A percentile compares a stretch with the other conserved stretches of the same genome.
Conservation (phyloP, 202 grass and related monocot species). For the Alloteropsis angusta region DNA sequence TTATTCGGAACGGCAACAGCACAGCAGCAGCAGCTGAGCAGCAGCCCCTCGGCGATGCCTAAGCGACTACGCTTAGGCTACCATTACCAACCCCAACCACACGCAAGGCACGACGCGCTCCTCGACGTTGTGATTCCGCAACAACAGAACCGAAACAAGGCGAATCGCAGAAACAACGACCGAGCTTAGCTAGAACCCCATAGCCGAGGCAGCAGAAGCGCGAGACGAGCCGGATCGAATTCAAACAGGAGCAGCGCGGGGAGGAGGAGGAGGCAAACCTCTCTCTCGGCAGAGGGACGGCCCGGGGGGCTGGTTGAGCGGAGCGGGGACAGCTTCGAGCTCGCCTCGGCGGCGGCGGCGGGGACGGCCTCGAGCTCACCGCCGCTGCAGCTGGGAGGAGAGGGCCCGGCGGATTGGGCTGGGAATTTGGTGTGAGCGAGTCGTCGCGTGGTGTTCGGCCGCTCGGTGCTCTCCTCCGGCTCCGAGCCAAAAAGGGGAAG, state of each 20-base stretch:
- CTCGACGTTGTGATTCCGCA: not conserved
- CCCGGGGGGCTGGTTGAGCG: not conserved
- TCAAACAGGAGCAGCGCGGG: not conserved
- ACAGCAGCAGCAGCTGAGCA: not conserved
- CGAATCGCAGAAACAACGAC: not conserved
- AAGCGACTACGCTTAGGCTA: not conserved
- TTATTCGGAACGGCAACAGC: not conserved
- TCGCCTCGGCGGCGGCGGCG: not conserved
- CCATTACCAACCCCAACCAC: not conserved
- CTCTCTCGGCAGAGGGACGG: not conserved
- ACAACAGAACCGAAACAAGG: not conserved
- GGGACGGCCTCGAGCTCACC: not conserved
- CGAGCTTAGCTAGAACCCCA: not conserved
- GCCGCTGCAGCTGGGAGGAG: not conserved
- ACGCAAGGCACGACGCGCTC: not conserved
- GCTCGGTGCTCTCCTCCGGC: no score
- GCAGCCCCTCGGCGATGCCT: not conserved
- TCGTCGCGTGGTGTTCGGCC: no score
- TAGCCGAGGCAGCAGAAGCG: not conserved
- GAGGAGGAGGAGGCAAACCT: constrained; percentile 8
- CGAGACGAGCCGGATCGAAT: constrained; percentile 3
- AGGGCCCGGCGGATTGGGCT: not conserved
- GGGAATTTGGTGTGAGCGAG: not conserved
- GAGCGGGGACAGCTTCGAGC: not conserved
- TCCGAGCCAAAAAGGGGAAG: no score